Conservation (phyloP, 129 eudicot genomes). For the Centella asiatica region DNA sequence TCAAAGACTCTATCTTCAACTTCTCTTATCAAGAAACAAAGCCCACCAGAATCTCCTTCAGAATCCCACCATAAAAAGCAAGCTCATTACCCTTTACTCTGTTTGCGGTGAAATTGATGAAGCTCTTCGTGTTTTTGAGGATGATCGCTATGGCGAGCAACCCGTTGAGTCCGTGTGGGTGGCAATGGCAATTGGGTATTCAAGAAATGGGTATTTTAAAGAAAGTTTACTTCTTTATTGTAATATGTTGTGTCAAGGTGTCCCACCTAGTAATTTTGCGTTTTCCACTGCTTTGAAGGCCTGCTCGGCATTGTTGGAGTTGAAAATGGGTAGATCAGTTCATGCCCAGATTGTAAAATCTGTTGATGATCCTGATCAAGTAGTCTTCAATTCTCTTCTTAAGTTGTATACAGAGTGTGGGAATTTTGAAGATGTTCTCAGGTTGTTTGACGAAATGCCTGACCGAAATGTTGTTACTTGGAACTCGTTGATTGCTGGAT, state of each 20-base stretch:
- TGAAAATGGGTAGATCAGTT: conserved; percentile 23
- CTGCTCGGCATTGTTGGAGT: conserved; percentile 15
- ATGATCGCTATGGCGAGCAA: neutral
- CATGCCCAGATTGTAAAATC: conserved; percentile 41
- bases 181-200: conserved; percentile 38
- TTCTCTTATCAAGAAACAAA: conserved; percentile 15
- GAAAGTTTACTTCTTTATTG: conserved; percentile 31
- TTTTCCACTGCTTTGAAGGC: conserved; percentile 36
- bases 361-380: conserved; percentile 29
- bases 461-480: conserved; percentile 26
- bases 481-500: conserved; percentile 26
- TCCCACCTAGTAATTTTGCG: conserved; percentile 30
- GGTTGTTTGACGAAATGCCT: conserved; percentile 43
- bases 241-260: conserved; percentile 21
- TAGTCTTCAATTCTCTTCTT: conserved; percentile 35
- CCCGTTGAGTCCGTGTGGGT: conserved; percentile 30
- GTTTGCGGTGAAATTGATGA: conserved; percentile 33
- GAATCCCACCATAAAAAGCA: conserved; percentile 27
- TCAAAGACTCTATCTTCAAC: conserved; percentile 29
- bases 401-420: conserved; percentile 28
- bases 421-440: conserved; percentile 23
- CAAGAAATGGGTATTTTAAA: conserved; percentile 22
- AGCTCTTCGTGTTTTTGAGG: conserved; percentile 26
- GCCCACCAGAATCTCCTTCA: conserved; percentile 14
- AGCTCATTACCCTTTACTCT: conserved; percentile 31